Evolutionary conservation across 768 basidiomycete genomes (phyloP), one percentile per base, ranked within the genome.

Genomic region (Coprinopsis sp.): DNA sequence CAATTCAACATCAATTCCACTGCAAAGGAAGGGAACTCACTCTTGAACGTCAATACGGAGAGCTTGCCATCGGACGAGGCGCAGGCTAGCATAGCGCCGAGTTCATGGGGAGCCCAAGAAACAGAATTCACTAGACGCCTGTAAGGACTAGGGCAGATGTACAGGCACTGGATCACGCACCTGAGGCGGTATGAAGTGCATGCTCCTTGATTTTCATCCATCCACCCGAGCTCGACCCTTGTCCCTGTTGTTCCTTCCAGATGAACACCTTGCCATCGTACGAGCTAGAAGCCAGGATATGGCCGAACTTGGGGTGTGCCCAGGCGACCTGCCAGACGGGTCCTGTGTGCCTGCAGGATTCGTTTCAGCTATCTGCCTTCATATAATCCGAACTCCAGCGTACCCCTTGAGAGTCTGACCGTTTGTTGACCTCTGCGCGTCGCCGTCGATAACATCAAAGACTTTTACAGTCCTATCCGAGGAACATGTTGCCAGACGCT

Each of bases 291-390:
- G 95, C 95, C 44, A 99, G 81, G 58, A 99, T 95, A 51, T 87
- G 83, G 2, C 96, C 96, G 58, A 88, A 99, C 64, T 92, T 96
- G 21, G 96, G 96, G 57, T 99, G 95, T 2, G 90, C 95, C 96
- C 96, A 99, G 19, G 93, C 81, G 41, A 99, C 85, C 58, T 95
- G 92, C 94, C 95, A 98, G 29, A 99, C 93, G 6, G 96, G 95
- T 8, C 95, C 94, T 3, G 89, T 90, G 66, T 98, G 96, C 31
- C 94, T 96, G 52, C 18, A 39, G 34, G 22, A 29, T 13, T 49
- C 23, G 47, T 49, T 27, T 19, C 18, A 24, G 6, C 33, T n/a
- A 18, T 21, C 11, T 22, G 31, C 25, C 21, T 13, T 27, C 49
- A 16, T 51, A 24, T 12, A 19, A 24, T 49, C 39, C 28, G 33